phyloP scores from a whole-genome alignment of 2,329 filamentous ascomycete species.

The Xylaria hypoxylon region DNA sequence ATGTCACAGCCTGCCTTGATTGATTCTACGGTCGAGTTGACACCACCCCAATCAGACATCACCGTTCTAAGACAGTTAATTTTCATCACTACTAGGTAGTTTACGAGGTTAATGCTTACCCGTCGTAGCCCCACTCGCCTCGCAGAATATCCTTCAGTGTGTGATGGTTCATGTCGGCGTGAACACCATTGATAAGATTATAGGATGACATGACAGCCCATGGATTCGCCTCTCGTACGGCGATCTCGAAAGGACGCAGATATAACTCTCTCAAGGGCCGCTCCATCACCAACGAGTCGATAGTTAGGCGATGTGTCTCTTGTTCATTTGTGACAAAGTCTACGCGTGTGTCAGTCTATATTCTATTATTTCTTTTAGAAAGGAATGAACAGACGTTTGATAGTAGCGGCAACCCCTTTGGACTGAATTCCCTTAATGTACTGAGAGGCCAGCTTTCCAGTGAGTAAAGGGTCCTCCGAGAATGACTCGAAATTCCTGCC shows the following conservation, averaged over 20 bases:
- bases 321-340: slow-evolving; percentile 43
- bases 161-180: slow-evolving; percentile 67
- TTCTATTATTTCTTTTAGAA: neutral
- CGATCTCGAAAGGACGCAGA: slow-evolving; percentile 80
- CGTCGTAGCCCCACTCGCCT: slow-evolving; percentile 72
- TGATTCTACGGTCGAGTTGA: slow-evolving; percentile 67
- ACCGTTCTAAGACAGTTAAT: slow-evolving; percentile 58
- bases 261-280: slow-evolving; percentile 76
- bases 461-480: slow-evolving; percentile 83
- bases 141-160: slow-evolving; percentile 68
- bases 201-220: slow-evolving; percentile 78
- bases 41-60: slow-evolving; percentile 70
- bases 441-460: slow-evolving; percentile 77
- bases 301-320: slow-evolving; percentile 69
- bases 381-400: slow-evolving; percentile 70
- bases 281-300: slow-evolving; percentile 73
- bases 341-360: slow-evolving; percentile 22
- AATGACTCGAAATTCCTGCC: slow-evolving; percentile 90
- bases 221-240: slow-evolving; percentile 74
- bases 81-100: slow-evolving; percentile 11
- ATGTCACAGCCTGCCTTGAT: slow-evolving; percentile 68
- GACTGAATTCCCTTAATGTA: slow-evolving; percentile 80
- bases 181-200: slow-evolving; percentile 73
- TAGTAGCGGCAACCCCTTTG: slow-evolving; percentile 78
- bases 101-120: slow-evolving; percentile 53